Base-by-base conservation (phyloP, 805 yeast genomes). In the Zygoascus biomembranicola region DNA sequence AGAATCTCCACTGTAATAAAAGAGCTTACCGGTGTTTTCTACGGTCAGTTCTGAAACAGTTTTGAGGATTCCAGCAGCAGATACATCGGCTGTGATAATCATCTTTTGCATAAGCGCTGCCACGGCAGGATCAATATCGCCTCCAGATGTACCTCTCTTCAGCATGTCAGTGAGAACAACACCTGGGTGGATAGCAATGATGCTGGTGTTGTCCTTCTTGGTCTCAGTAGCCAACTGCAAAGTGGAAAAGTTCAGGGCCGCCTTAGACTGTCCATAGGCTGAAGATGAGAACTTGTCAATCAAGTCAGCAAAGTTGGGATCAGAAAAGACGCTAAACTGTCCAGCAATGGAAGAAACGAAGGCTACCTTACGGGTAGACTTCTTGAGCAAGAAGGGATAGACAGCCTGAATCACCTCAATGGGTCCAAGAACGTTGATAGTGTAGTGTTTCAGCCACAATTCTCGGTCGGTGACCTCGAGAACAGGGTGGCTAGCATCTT, bases 111-210 rank as follows among this genome's bases (percentile, higher is more conserved):
- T 19, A 10, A 32, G 42, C 41, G 49, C 37, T 43, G 32, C 52
- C 46, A 47, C 28, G 19, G 47, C 51, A 10, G 47, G 35, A 20
- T 47, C n/a, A 53, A 46, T n/a, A 6, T 20, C 8, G 48, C 31
- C 42, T 48, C 50, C 28, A 20, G 46, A 10, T 31, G 28, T 32
- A 14, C 18, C 49, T 5, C 20, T 16, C 14, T 16, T 23, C 14
- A 64, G 67, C 69, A 67, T 65, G 48, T 73, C 76, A 37, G 72
- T 69, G n/a, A 51, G n/a, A 13, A 74, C 75, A 10, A 64, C 37
- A 41, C 77, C 77, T 0, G 78, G 78, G 50, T 71, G 72, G 13
- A 72, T 13, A 11, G 72, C 57, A 20, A 70, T 56, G 43, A 68
- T 62, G 10, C 60, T 65, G 53, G 64, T 69, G 0, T 63, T 67